These are phyloP conservation scores for Backusella psychrophila DNA, from an alignment of 192 early-diverging fungal genomes.

Conservation along the genomic window DNA sequence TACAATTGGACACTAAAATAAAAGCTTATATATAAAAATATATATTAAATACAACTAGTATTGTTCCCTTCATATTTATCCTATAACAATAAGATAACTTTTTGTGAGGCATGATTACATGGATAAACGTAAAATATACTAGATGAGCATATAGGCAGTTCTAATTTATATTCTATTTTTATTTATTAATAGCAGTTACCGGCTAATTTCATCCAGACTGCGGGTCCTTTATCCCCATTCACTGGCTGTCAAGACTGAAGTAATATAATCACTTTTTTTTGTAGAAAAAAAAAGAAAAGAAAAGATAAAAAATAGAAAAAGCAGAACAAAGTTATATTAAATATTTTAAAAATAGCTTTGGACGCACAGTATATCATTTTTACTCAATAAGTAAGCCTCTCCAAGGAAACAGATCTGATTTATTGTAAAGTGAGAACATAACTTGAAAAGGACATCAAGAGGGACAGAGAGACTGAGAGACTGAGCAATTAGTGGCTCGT, in stretches of 20 bases:
- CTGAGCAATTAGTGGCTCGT: not conserved
- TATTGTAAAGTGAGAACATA: not conserved
- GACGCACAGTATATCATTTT: not conserved
- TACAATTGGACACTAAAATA: not conserved
- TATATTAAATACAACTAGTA: not conserved
- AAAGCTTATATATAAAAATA: not conserved
- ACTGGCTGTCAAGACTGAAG: not conserved
- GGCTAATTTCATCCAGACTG: not conserved
- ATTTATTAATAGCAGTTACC: not conserved
- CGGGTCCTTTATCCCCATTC: not conserved
- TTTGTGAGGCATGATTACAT: not conserved
- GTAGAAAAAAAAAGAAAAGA: not conserved
- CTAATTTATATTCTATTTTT: not conserved
- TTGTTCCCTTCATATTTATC: not conserved
- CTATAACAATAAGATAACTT: not conserved
- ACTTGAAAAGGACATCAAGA: not conserved
- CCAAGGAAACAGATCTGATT: not conserved
- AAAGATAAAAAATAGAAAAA: not conserved
- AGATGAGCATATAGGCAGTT: not conserved
- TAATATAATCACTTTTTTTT: not conserved
- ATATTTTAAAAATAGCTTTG: not conserved
- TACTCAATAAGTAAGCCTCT: not conserved
- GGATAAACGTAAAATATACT: not conserved
- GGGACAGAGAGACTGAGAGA: not conserved
- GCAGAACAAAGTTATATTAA: not conserved